Conservation (phyloP, 805 yeast genomes). For the Limtongia smithiae region DNA sequence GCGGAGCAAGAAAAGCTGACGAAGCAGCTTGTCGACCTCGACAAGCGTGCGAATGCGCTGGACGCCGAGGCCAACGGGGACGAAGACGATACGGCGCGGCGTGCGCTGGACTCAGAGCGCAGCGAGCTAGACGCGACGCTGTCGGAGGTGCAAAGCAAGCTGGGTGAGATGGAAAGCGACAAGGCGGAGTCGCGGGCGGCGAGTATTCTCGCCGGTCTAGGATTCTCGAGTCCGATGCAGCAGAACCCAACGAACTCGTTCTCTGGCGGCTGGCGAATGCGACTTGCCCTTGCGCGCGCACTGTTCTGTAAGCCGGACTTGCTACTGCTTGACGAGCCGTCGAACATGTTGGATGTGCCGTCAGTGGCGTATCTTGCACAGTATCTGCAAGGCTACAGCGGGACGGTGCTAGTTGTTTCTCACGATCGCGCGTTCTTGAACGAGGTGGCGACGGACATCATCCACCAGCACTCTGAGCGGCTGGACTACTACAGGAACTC, state of each 20-base stretch:
- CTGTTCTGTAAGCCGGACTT: constrained; percentile 95
- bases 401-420: constrained; percentile 92
- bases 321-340: constrained; percentile 93
- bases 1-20: constrained; percentile 60
- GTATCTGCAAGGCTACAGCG: constrained; percentile 82
- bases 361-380: constrained; percentile 90
- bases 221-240: constrained; percentile 88
- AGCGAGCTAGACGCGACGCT: constrained; percentile 78
- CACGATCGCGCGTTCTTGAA: constrained; percentile 96
- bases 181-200: constrained; percentile 98
- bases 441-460: constrained; percentile 97
- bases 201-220: constrained; percentile 84
- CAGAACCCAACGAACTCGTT: constrained; percentile 78
- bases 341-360: constrained; percentile 99
- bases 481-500: constrained; percentile 89
- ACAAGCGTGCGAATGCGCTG: constrained; percentile 56
- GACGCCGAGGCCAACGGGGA: constrained; percentile 31
- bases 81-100: constrained; percentile 57
- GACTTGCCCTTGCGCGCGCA: constrained; percentile 96
- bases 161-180: constrained; percentile 91
- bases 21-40: constrained; percentile 73
- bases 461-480: constrained; percentile 96
- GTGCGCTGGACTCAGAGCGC: constrained; percentile 82
- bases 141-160: constrained; percentile 73
- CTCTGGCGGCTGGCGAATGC: constrained; percentile 99